These are phyloP conservation scores for Pseudozyma hubeiensis DNA, from an alignment of 1,284 basidiomycete genomes.

Conservation along the genomic window DNA sequence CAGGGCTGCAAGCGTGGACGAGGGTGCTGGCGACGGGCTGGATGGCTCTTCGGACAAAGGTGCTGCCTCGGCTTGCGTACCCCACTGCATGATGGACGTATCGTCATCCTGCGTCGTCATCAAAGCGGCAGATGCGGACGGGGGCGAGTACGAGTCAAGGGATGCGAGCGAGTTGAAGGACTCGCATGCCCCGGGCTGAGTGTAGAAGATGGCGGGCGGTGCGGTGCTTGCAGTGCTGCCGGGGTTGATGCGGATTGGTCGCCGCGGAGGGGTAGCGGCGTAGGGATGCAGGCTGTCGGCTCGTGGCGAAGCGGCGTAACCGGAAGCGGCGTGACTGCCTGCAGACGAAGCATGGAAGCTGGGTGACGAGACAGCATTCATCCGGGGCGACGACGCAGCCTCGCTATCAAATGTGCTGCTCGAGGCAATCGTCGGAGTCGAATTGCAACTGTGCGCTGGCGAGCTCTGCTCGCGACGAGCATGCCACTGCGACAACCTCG, in stretches of 20 bases:
- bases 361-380: background rate
- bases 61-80: slow-evolving; percentile 31
- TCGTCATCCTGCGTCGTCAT: slow-evolving; percentile 31
- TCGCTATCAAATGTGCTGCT: slow-evolving; percentile 20
- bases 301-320: background rate
- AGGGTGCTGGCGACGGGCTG: slow-evolving; percentile 1
- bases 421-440: slow-evolving; percentile 18
- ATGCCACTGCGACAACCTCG: slow-evolving; percentile 20
- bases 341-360: background rate
- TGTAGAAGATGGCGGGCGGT: slow-evolving; percentile 24
- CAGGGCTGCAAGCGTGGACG: background rate
- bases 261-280: slow-evolving; percentile 3
- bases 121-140: background rate
- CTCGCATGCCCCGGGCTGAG: slow-evolving; percentile 22
- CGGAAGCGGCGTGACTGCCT: too few relatives aligned
- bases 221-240: background rate
- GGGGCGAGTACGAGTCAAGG: slow-evolving; percentile 17
- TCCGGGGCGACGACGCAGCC: background rate
- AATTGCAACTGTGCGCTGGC: slow-evolving; percentile 18
- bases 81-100: slow-evolving; percentile 30
- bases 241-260: slow-evolving; percentile 12
- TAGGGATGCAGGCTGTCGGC: background rate
- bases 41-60: background rate
- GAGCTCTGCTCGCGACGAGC: background rate
- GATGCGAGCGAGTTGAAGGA: slow-evolving; percentile 33